Base-by-base conservation (phyloP, 768 basidiomycete genomes). In the Mycena belliarum region DNA sequence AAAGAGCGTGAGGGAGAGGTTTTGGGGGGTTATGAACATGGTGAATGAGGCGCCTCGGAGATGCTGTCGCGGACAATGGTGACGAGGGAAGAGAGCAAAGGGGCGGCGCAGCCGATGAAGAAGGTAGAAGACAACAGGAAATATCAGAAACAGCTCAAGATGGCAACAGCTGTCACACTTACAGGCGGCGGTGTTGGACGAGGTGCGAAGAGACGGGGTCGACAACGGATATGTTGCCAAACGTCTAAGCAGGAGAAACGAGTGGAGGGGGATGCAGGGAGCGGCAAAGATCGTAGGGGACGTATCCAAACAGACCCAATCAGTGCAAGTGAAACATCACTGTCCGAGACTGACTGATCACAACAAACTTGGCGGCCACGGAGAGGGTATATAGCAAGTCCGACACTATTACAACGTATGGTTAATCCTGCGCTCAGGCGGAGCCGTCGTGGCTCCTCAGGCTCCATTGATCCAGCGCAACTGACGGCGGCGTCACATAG, bases 401-500 rank as follows among this genome's bases (percentile, higher is more conserved):
- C 29, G 29, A 32, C 29, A 32, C 29, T 32, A n/a, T n/a, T n/a
- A n/a, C n/a, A n/a, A n/a, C n/a, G n/a, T n/a, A n/a, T n/a, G n/a
- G n/a, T n/a, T n/a, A n/a, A n/a, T n/a, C n/a, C n/a, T n/a, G n/a
- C n/a, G 29, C 29, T 32, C 29, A 32, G 29, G 29, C 29, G 7
- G 29, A 32, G 29, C 7, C 29, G 29, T 87, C 79, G 72, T 95
- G 93, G 69, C 91, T 94, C 28, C 81, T 87, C 61, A 92, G 70
- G 33, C 82, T 79, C 96, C 96, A 98, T 62, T 72, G 73, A 60
- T 79, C 82, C 52, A 98, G 72, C 5, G 85, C 66, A 18, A 98
- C 94, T 35, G 78, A 78, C 10, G 79, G 73, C 0, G 95, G 95
- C 14, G 84, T 87, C 60, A 88, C 81, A 73, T 85, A 88, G 46